A percentile compares a stretch with the other conserved stretches of the same genome.
Conservation (phyloP, 164 flowering plant species). For the Platanus orientalis region DNA sequence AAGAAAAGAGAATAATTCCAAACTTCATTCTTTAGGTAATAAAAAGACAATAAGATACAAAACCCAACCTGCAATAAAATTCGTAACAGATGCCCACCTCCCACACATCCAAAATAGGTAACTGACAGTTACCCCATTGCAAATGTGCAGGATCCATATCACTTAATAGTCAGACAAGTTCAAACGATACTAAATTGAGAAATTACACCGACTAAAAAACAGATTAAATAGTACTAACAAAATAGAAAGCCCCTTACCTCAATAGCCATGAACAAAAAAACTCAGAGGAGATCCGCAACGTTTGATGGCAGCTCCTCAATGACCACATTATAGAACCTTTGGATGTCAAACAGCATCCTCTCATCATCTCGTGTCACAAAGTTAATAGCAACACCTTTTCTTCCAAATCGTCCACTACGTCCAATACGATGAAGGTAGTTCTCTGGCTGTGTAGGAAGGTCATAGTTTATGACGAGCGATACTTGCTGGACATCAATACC, state of each 20-base stretch:
- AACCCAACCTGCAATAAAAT: constrained; percentile 19
- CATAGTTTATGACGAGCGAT: constrained; percentile 61
- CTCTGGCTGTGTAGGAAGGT: constrained; percentile 71
- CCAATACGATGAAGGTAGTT: constrained; percentile 70
- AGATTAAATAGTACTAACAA: constrained; percentile 15
- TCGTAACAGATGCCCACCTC: constrained; percentile 8
- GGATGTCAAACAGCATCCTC: constrained; percentile 58
- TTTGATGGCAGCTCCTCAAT: constrained; percentile 66
- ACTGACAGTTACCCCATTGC: constrained; percentile 2
- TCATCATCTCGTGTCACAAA: constrained; percentile 54
- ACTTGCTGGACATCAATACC: constrained; percentile 76
- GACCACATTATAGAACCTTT: constrained; percentile 58
- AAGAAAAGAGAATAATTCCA: constrained; percentile 5
- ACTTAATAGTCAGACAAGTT: constrained; percentile 11
- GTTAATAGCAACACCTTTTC: constrained; percentile 70
- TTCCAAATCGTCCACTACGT: constrained; percentile 65
- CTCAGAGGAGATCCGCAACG: constrained; percentile 63
- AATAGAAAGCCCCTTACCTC: constrained; percentile 10
- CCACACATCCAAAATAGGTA: constrained; percentile 1
- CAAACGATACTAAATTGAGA: constrained; percentile 9
- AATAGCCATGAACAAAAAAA: constrained; percentile 5
- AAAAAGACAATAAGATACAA: constrained; percentile 11
- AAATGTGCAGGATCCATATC: constrained; percentile 13
- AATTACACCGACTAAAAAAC: constrained; percentile 2
- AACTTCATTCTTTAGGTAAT: constrained; percentile 4